Percentiles rank a stretch among this genome's conserved stretches.
These are phyloP conservation scores for Oropetium thomaeum DNA, from an alignment of 176 grass and related monocot genomes.

Conservation along the genomic window DNA sequence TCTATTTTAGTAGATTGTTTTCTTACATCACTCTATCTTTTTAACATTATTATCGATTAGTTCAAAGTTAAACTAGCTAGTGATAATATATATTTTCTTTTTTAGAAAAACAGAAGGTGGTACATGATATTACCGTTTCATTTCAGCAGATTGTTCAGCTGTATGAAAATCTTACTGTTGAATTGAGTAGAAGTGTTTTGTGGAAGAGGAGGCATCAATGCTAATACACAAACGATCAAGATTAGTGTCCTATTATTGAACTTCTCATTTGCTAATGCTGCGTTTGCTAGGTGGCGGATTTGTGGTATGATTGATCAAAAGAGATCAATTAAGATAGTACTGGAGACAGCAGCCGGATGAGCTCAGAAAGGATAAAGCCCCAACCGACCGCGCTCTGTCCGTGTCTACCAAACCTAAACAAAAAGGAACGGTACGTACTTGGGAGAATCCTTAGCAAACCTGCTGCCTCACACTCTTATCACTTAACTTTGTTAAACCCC, in stretches of 20 bases:
- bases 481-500: background rate
- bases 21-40: too few species aligned
- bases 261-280: too few species aligned
- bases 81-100: too few species aligned
- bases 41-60: too few species aligned
- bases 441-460: background rate
- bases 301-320: conserved; percentile 16
- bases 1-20: too few species aligned
- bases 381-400: conserved; percentile 21
- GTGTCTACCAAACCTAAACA: conserved; percentile 9
- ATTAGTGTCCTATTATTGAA: background rate
- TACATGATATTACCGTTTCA: background rate
- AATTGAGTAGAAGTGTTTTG: background rate
- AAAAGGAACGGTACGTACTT: background rate
- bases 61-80: too few species aligned
- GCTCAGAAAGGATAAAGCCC: conserved; percentile 20
- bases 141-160: background rate
- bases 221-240: too few species aligned
- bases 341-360: conserved; percentile 22
- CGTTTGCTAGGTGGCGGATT: background rate
- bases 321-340: background rate
- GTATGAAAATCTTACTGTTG: background rate
- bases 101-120: too few species aligned
- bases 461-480: background rate
- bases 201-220: too few species aligned